Evolutionary conservation across 2,329 filamentous ascomycete species (phyloP).

Genomic region (Emmonsiellopsis sp.): DNA sequence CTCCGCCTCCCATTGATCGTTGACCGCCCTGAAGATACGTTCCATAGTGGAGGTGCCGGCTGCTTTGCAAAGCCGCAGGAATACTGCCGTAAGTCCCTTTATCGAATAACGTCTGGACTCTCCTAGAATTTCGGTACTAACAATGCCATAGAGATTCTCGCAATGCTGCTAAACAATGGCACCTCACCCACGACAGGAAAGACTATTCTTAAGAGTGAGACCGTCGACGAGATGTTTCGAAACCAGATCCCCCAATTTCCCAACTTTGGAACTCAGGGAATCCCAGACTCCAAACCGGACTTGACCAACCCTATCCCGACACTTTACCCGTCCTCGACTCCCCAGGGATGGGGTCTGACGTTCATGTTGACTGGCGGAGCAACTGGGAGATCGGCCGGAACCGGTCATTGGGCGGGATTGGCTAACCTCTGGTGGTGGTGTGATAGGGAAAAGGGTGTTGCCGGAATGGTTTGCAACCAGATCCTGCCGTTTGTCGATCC

Average conservation of each 20-base stretch:
- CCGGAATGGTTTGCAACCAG: constrained; percentile 43
- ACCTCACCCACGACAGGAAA: constrained; percentile 47
- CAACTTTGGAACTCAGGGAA: constrained; percentile 39
- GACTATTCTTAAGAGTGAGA: constrained; percentile 47
- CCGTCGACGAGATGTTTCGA: constrained; percentile 55
- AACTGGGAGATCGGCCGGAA: constrained; percentile 46
- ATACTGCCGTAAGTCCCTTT: constrained; percentile 44
- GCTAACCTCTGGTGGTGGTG: constrained; percentile 56
- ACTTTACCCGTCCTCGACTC: constrained; percentile 39
- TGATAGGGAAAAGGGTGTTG: constrained; percentile 52
- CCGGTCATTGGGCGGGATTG: constrained; percentile 51
- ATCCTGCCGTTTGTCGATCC: constrained; percentile 43
- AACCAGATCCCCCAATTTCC: constrained; percentile 53
- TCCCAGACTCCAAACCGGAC: constrained; percentile 41
- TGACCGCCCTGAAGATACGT: constrained; percentile 32
- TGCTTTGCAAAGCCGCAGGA: constrained; percentile 52
- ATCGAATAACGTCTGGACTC: neutral
- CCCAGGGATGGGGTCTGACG: constrained; percentile 57
- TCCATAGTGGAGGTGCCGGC: constrained; percentile 55
- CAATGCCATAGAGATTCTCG: constrained; percentile 44
- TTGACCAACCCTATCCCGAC: constrained; percentile 42
- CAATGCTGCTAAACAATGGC: constrained; percentile 56
- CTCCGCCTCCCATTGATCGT: constrained; percentile 39
- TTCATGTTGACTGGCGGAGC: constrained; percentile 47
- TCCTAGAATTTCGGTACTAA: neutral